Percentiles rank a stretch among this genome's conserved stretches.
Evolutionary conservation across 2,329 filamentous ascomycete genomes (phyloP).

Genomic region (Biscogniauxia mediterranea): DNA sequence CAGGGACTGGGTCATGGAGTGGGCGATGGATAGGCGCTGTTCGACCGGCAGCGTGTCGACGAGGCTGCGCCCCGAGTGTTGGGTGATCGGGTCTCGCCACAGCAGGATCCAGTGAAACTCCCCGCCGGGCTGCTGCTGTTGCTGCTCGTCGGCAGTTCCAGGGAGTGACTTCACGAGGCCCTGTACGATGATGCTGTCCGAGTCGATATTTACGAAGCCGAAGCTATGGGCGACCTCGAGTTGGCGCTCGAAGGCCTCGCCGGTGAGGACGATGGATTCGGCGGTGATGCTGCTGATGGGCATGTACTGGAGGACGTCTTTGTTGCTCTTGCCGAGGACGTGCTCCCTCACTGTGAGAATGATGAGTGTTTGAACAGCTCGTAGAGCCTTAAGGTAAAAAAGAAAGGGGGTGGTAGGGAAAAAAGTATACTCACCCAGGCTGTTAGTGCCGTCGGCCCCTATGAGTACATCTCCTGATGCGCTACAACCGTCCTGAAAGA

Average conservation of each 20-base stretch:
- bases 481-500: slow-evolving; percentile 43
- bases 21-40: slow-evolving; percentile 50
- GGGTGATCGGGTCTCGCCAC: slow-evolving; percentile 32
- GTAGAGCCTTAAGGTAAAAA: no score
- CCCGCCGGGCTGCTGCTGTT: slow-evolving; percentile 14
- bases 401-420: no score
- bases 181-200: slow-evolving; percentile 18
- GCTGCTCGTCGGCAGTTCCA: background rate
- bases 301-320: slow-evolving; percentile 17
- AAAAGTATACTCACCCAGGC: slow-evolving; percentile 31
- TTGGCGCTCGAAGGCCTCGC: slow-evolving; percentile 22
- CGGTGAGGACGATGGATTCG: slow-evolving; percentile 14
- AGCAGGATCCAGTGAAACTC: slow-evolving; percentile 21
- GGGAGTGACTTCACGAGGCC: slow-evolving; percentile 18
- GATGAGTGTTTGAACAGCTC: slow-evolving; percentile 2
- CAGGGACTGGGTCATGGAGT: slow-evolving; percentile 15
- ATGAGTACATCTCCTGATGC: slow-evolving; percentile 45
- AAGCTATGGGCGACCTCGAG: slow-evolving; percentile 25
- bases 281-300: slow-evolving; percentile 24
- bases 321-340: slow-evolving; percentile 17
- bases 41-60: slow-evolving; percentile 34
- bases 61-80: slow-evolving; percentile 21
- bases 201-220: slow-evolving; percentile 16
- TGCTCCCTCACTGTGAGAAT: slow-evolving; percentile 20
- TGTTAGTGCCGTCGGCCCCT: slow-evolving; percentile 45